These are phyloP conservation scores for Xylariaceae sp. DNA, from an alignment of 2,329 filamentous ascomycete species.

Conservation along the genomic window DNA sequence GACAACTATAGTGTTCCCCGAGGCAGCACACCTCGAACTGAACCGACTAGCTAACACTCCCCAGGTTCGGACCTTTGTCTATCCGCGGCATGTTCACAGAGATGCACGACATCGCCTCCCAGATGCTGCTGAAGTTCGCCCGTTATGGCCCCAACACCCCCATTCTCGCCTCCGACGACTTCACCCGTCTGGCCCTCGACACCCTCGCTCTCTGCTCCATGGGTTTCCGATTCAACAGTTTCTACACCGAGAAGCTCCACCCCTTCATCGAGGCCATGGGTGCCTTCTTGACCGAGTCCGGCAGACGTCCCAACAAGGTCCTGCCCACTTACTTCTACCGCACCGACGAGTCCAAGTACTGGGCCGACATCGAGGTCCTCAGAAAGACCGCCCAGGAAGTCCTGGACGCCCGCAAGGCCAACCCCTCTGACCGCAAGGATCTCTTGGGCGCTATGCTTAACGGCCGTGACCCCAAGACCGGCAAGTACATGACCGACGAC, in stretches of 20 bases:
- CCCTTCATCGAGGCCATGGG: conserved; percentile 66
- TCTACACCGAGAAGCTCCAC: conserved; percentile 63
- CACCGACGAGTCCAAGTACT: conserved; percentile 45
- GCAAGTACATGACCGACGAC: conserved; percentile 56
- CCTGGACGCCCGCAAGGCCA: conserved; percentile 50
- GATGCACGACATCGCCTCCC: conserved; percentile 62
- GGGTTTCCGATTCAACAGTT: conserved; percentile 69
- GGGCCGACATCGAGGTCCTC: conserved; percentile 50
- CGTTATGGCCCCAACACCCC: conserved; percentile 52
- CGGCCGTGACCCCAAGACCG: conserved; percentile 62
- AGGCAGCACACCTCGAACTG: not conserved
- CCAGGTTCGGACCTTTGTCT: conserved; percentile 60
- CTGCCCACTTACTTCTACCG: conserved; percentile 47
- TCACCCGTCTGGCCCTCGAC: conserved; percentile 59
- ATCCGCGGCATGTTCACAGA: conserved; percentile 65
- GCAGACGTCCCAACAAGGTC: conserved; percentile 44
- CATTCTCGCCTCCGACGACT: conserved; percentile 45
- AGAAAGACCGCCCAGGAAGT: conserved; percentile 54
- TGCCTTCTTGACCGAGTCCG: conserved; percentile 54
- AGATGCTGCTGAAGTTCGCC: conserved; percentile 64
- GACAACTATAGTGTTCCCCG: not conserved
- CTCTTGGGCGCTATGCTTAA: conserved; percentile 65
- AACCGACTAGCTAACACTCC: conserved; percentile 49
- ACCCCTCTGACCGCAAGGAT: conserved; percentile 57
- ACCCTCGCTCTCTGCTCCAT: conserved; percentile 67